Evolutionary conservation across 768 basidiomycete species (phyloP).

Genomic region (Pleurotus tuber-regium): DNA sequence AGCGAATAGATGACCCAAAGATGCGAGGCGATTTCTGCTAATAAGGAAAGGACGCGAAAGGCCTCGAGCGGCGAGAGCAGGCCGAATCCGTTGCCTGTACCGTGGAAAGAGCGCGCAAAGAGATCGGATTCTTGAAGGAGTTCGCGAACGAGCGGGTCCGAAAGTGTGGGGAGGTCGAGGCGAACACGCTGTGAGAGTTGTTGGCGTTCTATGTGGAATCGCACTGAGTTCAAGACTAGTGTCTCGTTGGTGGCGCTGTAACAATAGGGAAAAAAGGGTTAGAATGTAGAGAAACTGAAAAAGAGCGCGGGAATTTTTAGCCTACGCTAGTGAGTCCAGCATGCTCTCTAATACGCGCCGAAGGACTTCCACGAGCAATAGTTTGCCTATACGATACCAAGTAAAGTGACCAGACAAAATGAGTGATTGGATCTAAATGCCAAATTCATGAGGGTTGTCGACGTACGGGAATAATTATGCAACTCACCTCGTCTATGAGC

Average conservation of each 20-base stretch:
- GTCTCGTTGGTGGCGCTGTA: conserved; percentile 66
- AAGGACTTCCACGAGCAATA: conserved; percentile 60
- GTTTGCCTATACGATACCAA: conserved; percentile 58
- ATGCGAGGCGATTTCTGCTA: conserved; percentile 73
- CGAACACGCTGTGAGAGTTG: conserved; percentile 76
- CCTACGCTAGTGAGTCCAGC: conserved; percentile 71
- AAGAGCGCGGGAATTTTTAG: not conserved
- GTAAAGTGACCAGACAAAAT: conserved; percentile 71
- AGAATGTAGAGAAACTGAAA: conserved; percentile 12
- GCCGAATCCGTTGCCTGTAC: conserved; percentile 61
- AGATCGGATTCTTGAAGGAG: conserved; percentile 85
- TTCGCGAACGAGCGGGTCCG: conserved; percentile 71
- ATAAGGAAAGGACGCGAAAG: conserved; percentile 65
- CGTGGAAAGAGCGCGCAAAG: conserved; percentile 79
- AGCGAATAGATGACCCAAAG: conserved; percentile 65
- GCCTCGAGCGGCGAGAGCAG: conserved; percentile 80
- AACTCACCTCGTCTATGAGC: conserved; percentile 77
- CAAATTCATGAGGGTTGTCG: conserved; percentile 15
- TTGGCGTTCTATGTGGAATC: conserved; percentile 73
- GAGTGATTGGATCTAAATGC: conserved; percentile 60
- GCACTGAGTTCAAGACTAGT: conserved; percentile 69
- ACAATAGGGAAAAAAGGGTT: conserved; percentile 13
- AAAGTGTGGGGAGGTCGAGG: conserved; percentile 75
- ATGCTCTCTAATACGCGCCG: conserved; percentile 62
- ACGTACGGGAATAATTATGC: conserved; percentile 13